Base-by-base conservation (phyloP, 441 rosid species). In the Corymbia calophylla region DNA sequence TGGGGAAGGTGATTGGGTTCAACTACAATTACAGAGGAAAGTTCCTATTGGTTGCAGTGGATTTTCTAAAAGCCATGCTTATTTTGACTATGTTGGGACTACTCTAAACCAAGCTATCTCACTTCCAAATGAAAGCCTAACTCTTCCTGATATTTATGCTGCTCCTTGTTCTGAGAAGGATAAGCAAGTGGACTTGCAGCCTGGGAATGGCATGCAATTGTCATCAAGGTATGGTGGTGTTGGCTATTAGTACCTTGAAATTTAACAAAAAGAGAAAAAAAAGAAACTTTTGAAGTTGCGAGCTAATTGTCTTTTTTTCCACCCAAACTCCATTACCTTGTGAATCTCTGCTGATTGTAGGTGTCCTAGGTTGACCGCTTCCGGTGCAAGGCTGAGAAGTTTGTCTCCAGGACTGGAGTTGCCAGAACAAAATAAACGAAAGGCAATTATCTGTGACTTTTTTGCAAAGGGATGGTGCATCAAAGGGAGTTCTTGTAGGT, bases 401-500 rank as follows among this genome's bases (percentile, higher is more conserved):
- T 90, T 92, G 87, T 89, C 94, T 86, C 94, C 94, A 49, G 86
- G 90, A 89, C 60, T 56, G 47, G 95, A 92, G 81, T 88, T 91
- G 58, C 88, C 88, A 54, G 90, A 92, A 91, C 93, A 55, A 89
- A 94, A 91, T 91, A 95, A 94, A 92, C 96, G 95, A 88, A 91
- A 93, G 49, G 97, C 96, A 5, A 86, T 90, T 86, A 88, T 91
- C n/a, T 98, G 99, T 89, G 93, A 94, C 91, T 98, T 97, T 93
- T 98, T 93, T 90, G 94, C 95, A 54, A 95, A 92, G 93, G 99
- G 99, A 53, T 95, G 99, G 98, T 98, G 99, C 95, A 90, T 93
- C 89, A 97, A 91, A 90, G 99, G 99, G 91, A 93, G 88, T 87
- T 94, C 94, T 11, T 98, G 99, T 93, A 96, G 91, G 94, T 98